These are phyloP conservation scores for Chaetomium cochliodes DNA, from an alignment of 495 filamentous ascomycete species.

Conservation along the genomic window DNA sequence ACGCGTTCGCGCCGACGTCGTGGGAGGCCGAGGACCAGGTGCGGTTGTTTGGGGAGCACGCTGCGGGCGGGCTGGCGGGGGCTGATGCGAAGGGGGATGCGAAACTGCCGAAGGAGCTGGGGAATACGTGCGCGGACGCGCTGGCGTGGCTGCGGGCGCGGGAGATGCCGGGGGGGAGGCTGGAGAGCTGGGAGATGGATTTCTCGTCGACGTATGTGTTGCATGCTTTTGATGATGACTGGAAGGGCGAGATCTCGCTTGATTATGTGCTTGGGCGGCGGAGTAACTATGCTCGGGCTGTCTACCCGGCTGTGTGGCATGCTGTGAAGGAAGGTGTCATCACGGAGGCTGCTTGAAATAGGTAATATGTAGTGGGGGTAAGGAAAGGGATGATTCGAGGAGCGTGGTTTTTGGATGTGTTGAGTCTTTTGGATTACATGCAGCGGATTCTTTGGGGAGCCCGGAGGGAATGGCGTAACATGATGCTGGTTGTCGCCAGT, in stretches of 20 bases:
- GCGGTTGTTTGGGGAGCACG: slow-evolving; percentile 14
- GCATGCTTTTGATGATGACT: slow-evolving; percentile 28
- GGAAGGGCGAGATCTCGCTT: slow-evolving; percentile 26
- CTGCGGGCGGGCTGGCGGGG: not conserved
- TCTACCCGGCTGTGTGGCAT: slow-evolving; percentile 28
- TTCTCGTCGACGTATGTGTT: slow-evolving; percentile 31
- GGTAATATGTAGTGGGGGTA: no score
- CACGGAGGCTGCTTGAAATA: not conserved
- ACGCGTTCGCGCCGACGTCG: slow-evolving; percentile 26
- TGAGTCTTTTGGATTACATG: no score
- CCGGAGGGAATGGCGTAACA: no score
- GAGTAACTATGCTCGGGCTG: slow-evolving; percentile 32
- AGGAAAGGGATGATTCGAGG: no score
- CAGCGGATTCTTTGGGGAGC: no score
- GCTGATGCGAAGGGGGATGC: not conserved
- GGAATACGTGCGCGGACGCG: slow-evolving; percentile 19
- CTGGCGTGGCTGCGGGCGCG: slow-evolving; percentile 22
- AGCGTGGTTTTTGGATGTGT: no score
- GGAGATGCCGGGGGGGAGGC: slow-evolving; percentile 5
- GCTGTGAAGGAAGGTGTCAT: slow-evolving; percentile 21
- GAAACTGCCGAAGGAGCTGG: not conserved
- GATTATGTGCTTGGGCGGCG: slow-evolving; percentile 24
- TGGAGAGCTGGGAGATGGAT: slow-evolving; percentile 28
- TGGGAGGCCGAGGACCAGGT: slow-evolving; percentile 24
- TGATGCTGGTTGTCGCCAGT: no score